Percentiles rank a stretch among this genome's conserved stretches.
phyloP scores from a whole-genome alignment of 495 filamentous ascomycete species.

The Pseudotulostoma volvatum region DNA sequence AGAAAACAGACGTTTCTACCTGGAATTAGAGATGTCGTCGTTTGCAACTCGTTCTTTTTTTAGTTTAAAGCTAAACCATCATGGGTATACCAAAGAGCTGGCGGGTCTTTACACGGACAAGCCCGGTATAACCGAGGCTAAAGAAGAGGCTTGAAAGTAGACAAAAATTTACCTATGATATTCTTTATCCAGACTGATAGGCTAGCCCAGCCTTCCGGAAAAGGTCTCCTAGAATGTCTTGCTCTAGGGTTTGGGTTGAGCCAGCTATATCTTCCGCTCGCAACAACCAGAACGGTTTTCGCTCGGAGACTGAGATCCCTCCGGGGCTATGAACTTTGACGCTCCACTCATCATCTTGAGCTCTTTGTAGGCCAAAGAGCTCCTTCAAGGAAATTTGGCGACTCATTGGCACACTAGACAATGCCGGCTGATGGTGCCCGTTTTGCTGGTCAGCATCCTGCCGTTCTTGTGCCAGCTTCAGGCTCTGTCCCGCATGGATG shows the following conservation, averaged over 20 bases:
- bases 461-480: slow-evolving; percentile 26
- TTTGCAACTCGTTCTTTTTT: no score
- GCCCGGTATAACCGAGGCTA: no score
- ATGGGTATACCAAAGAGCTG: no score
- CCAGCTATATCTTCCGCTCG: background rate
- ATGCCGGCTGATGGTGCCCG: slow-evolving; percentile 19
- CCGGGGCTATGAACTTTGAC: slow-evolving; percentile 27
- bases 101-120: no score
- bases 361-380: slow-evolving; percentile 38
- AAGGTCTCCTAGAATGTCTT: slow-evolving; percentile 25
- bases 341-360: slow-evolving; percentile 35
- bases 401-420: slow-evolving; percentile 30
- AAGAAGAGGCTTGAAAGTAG: no score
- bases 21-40: no score
- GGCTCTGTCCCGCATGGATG: slow-evolving; percentile 28
- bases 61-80: no score
- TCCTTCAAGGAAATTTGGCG: slow-evolving; percentile 37
- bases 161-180: no score
- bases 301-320: background rate
- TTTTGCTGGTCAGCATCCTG: slow-evolving; percentile 25
- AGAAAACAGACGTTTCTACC: no score
- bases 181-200: slow-evolving; percentile 8
- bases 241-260: slow-evolving; percentile 4
- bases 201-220: slow-evolving; percentile 28
- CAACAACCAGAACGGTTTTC: background rate